phyloP scores from a whole-genome alignment of 2,329 filamentous ascomycete species.

The Paecilomyces sp. region DNA sequence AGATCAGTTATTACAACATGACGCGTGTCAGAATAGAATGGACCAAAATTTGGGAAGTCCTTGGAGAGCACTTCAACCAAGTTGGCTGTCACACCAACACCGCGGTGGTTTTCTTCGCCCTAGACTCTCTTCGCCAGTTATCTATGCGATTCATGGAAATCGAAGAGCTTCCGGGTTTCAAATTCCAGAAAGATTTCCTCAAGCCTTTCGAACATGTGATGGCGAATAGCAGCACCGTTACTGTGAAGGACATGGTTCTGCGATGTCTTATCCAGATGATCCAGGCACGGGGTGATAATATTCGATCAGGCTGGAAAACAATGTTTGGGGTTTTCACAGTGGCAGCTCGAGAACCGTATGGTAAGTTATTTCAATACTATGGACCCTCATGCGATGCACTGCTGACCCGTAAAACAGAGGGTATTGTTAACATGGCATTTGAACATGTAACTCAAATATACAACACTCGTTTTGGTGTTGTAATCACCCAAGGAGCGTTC shows the following conservation, averaged over 20 bases:
- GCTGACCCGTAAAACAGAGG: constrained; percentile 48
- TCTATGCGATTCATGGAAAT: constrained; percentile 99
- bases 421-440: constrained; percentile 92
- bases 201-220: constrained; percentile 98
- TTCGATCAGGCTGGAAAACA: constrained; percentile 94
- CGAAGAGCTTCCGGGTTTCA: constrained; percentile 95
- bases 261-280: constrained; percentile 99
- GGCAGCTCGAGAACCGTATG: constrained; percentile 81
- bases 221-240: constrained; percentile 80
- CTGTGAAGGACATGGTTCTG: constrained; percentile 95
- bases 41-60: constrained; percentile 93
- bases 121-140: constrained; percentile 89
- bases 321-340: constrained; percentile 99
- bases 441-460: constrained; percentile 96
- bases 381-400: background rate
- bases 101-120: constrained; percentile 91
- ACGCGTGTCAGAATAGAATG: constrained; percentile 95
- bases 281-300: constrained; percentile 91
- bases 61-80: constrained; percentile 98
- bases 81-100: constrained; percentile 97
- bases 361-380: constrained; percentile 33
- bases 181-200: constrained; percentile 98
- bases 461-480: constrained; percentile 88
- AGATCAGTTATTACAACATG: constrained; percentile 99
- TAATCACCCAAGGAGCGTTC: constrained; percentile 94